A percentile compares a stretch with the other conserved stretches of the same genome.
These are phyloP conservation scores for Phytophthora agathidicida DNA, from an alignment of 352 stramenopile genomes.

Conservation along the genomic window DNA sequence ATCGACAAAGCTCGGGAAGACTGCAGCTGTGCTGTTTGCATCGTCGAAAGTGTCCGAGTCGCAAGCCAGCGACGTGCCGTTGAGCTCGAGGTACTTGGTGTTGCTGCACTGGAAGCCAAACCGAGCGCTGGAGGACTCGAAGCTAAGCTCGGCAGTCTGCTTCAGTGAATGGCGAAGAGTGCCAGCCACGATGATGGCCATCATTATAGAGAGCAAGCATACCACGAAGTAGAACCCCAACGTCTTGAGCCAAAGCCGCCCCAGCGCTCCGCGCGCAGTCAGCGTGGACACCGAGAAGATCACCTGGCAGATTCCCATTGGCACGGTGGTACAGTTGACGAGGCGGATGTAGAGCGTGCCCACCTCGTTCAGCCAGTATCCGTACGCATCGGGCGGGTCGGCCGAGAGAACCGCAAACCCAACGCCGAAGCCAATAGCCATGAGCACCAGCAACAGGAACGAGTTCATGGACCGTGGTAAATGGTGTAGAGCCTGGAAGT, in stretches of 20 bases:
- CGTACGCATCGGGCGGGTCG: conserved; percentile 35
- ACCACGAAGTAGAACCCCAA: conserved; percentile 42
- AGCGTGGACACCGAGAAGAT: conserved; percentile 60
- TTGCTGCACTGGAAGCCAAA: conserved; percentile 74
- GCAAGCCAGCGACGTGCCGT: conserved; percentile 26
- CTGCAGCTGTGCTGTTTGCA: conserved; percentile 6
- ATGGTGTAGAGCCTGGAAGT: conserved; percentile 24
- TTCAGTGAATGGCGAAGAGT: conserved; percentile 42
- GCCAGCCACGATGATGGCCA: conserved; percentile 36
- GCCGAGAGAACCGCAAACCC: conserved; percentile 41
- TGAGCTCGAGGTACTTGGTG: conserved; percentile 50
- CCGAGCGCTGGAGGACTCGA: conserved; percentile 31
- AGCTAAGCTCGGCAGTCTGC: conserved; percentile 33
- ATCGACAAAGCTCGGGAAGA: conserved; percentile 68
- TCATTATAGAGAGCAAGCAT: conserved; percentile 30
- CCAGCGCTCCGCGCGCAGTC: conserved; percentile 43
- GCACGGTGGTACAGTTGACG: conserved; percentile 60
- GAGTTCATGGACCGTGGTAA: conserved; percentile 46
- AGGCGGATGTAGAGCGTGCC: conserved; percentile 64
- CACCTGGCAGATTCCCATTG: conserved; percentile 70
- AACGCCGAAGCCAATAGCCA: conserved; percentile 42
- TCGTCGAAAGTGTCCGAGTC: conserved; percentile 18
- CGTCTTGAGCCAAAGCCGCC: conserved; percentile 50
- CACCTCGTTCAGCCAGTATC: conserved; percentile 63
- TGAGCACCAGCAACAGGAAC: conserved; percentile 46